Conservation (phyloP, 2,329 filamentous ascomycete genomes). For the Microdochium paspali region DNA sequence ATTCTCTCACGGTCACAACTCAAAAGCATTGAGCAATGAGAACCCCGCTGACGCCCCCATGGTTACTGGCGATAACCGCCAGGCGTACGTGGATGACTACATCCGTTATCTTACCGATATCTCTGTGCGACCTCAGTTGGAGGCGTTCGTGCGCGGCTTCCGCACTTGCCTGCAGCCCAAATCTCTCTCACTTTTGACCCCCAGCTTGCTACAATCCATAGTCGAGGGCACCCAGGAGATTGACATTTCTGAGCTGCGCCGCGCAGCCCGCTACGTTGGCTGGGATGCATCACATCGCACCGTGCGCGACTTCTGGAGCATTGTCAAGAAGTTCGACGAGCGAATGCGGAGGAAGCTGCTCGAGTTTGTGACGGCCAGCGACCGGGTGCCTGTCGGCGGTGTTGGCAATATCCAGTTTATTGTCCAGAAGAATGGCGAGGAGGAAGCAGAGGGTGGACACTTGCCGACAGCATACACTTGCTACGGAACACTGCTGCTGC, state of each 20-base stretch:
- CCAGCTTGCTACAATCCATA: constrained; percentile 62
- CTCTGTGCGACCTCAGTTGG: constrained; percentile 67
- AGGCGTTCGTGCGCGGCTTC: constrained; percentile 77
- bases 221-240: constrained; percentile 80
- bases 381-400: constrained; percentile 81
- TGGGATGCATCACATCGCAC: constrained; percentile 62
- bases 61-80: constrained; percentile 75
- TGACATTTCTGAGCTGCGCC: constrained; percentile 63
- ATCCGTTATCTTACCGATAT: constrained; percentile 72
- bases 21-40: constrained; percentile 19
- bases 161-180: constrained; percentile 61
- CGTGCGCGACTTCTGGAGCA: constrained; percentile 74
- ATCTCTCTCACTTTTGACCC: constrained; percentile 62
- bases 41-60: constrained; percentile 50
- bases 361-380: constrained; percentile 91
- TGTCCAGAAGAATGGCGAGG: constrained; percentile 67
- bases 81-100: constrained; percentile 75
- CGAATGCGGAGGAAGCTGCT: constrained; percentile 67
- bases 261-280: constrained; percentile 69
- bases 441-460: constrained; percentile 39
- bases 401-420: constrained; percentile 75
- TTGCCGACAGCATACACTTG: constrained; percentile 88
- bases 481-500: constrained; percentile 79
- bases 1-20: constrained; percentile 21
- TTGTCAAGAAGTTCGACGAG: constrained; percentile 60